These are phyloP conservation scores for Fusarium zealandicum DNA, from an alignment of 2,329 filamentous ascomycete genomes.

Conservation along the genomic window DNA sequence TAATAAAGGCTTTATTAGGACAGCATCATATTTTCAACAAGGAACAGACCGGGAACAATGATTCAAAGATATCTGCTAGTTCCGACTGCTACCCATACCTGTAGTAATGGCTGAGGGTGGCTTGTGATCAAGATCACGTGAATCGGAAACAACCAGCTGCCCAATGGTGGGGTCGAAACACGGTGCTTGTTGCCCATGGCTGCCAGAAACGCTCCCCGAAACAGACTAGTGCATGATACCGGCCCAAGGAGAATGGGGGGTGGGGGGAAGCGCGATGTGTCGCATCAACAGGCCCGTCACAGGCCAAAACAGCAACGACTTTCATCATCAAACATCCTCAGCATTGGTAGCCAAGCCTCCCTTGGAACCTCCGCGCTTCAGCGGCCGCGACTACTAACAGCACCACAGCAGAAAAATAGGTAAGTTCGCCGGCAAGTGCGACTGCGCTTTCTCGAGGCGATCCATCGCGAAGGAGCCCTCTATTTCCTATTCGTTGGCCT, in stretches of 20 bases:
- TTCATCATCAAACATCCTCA: constrained; percentile 37
- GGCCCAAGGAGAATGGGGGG: constrained; percentile 41
- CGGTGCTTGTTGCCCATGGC: constrained; percentile 45
- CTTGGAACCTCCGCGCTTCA: constrained; percentile 40
- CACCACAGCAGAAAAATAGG: constrained; percentile 27
- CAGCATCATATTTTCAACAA: no score
- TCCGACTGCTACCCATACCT: no score
- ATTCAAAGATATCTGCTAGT: no score
- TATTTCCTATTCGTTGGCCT: constrained; percentile 12
- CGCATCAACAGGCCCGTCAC: constrained; percentile 43
- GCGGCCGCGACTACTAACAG: constrained; percentile 41
- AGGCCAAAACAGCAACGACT: constrained; percentile 39
- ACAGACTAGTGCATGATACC: constrained; percentile 31
- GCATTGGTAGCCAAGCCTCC: constrained; percentile 37
- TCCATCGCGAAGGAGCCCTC: constrained; percentile 15
- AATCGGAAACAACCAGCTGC: constrained; percentile 24
- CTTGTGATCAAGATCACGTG: constrained; percentile 30
- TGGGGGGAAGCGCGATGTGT: constrained; percentile 29
- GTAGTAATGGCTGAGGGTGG: not conserved
- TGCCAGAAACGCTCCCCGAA: constrained; percentile 38
- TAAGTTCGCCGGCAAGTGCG: constrained; percentile 31
- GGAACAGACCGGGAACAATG: no score
- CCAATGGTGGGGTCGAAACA: constrained; percentile 36
- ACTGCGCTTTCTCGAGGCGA: constrained; percentile 17
- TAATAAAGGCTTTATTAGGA: no score